Base-by-base conservation (phyloP, 352 stramenopile species). In the Pythium scleroteichum region DNA sequence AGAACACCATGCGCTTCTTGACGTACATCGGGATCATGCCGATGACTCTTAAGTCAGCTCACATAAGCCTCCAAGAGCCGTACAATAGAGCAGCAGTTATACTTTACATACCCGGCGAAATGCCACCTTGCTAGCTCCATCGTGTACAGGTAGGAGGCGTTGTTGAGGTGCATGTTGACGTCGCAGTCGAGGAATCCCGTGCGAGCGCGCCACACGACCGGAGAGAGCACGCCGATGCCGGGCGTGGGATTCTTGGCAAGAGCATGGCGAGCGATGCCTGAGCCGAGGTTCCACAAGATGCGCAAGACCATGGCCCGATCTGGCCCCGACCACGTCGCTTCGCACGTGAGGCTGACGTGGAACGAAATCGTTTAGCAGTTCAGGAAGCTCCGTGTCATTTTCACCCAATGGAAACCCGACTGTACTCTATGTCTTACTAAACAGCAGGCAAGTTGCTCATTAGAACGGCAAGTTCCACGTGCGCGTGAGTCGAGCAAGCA, bases 81-180 rank as follows among this genome's bases (percentile, higher is more conserved):
- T 53, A 2, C 4, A 39, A n/a, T 4, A 6, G 27, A 9, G 26
- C 23, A 52, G 29, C 20, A 7, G 17, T 17, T 41, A 38, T 39
- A 17, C 7, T 23, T 33, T 16, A 24, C 58, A 4, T 47, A 65
- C 78, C 35, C 26, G 26, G 69, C 76, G 46, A 89, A 78, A 58
- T 92, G 78, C 85, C 85, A 94, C 20, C 85, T 81, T 20, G 85
- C 85, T 23, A 94, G 80, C 63, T 94, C 85, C 75, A 88, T 90
- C 59, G 59, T 74, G 71, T 87, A 93, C 50, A 93, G 53, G 51
- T 82, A 93, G 6, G 78, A 79, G 14, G 85, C 63, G 57, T 94
- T 94, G 78, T 94, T 94, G 14, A 93, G 59, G 55, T 94, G 85
- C 51, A 90, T 9, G 49, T 93, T 93, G 60, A 92, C 62, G 57